Evolutionary conservation across 1,139 yeast species (phyloP), one percentile per base, ranked within the genome.

Genomic region (Petasospora fabianii): DNA sequence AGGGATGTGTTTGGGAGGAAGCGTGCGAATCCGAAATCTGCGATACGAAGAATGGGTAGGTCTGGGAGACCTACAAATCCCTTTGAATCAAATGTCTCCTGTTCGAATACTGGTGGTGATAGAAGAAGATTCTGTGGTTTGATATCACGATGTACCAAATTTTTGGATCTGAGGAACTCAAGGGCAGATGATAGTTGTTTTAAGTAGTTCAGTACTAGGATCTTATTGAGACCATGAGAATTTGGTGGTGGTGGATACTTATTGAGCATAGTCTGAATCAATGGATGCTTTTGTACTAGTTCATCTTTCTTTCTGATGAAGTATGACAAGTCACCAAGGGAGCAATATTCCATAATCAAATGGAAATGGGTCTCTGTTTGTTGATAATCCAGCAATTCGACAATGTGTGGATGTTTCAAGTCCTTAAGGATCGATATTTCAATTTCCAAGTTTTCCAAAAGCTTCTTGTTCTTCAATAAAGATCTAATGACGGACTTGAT

Each of bases 21-120:
- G 47, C 98, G 72, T 6, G 98, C 98, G 66, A 92, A 94, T 1
- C 98, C 98, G 64, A 92, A 92, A 65, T 92, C 98, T 14, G 98
- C 98, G 45, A 92, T 81, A 60, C 92, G 90, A 48, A 92, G 70
- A 14, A 88, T 75, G 2, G 98, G 98, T 46, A 92, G 69, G 51
- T 86, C 95, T 80, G 94, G 84, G 46, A 82, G 66, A 0, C 97
- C 97, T 4, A 78, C 80, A 62, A 69, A 85, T 6, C 81, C 73
- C 11, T 63, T 66, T 12, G 66, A 68, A 30, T 68, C 68, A 47
- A 87, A 87, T 20, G 75, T 79, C 20, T 67, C 64, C 46, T 73
- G 71, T 12, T 88, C 70, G 55, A 79, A 83, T 3, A 69, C 69
- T 1, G 83, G 80, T 2, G 96, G 95, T 39, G 88, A 81, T 45